A percentile compares a stretch with the other conserved stretches of the same genome.
These are phyloP conservation scores for Penicillium brevicompactum DNA, from an alignment of 2,329 filamentous ascomycete genomes.

Conservation along the genomic window DNA sequence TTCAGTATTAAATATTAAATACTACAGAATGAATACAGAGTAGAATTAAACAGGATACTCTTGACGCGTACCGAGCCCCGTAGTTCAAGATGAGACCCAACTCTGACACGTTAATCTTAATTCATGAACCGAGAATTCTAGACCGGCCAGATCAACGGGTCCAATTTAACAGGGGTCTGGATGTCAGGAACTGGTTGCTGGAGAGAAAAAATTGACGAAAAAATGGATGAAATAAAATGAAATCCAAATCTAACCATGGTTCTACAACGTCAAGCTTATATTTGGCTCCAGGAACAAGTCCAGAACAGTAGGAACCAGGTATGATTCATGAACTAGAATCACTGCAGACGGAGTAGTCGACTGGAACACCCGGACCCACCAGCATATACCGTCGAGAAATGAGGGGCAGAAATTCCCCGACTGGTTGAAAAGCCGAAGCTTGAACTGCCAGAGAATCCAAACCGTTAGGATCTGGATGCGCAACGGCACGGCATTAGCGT, in stretches of 20 bases:
- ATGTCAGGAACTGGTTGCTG: not conserved
- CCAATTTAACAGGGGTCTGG: constrained; percentile 14
- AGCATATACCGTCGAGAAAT: constrained; percentile 13
- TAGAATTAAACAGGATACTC: no score
- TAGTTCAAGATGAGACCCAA: not conserved
- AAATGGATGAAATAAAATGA: no score
- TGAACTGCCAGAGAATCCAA: constrained; percentile 5
- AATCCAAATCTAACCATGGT: not conserved
- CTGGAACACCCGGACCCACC: constrained; percentile 14
- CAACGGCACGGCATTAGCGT: constrained; percentile 26
- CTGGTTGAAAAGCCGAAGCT: constrained; percentile 13
- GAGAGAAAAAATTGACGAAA: not conserved
- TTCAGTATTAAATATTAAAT: no score
- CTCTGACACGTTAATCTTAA: not conserved
- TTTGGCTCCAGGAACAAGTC: not conserved
- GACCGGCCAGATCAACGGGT: constrained; percentile 11
- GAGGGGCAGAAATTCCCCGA: constrained; percentile 31
- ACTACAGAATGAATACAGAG: no score
- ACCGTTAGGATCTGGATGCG: constrained; percentile 25
- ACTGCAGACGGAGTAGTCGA: no score
- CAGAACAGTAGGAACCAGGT: no score
- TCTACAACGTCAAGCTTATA: constrained; percentile 12
- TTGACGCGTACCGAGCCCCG: not conserved
- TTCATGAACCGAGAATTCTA: constrained; percentile 7
- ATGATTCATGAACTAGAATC: no score